Conservation (phyloP, 148 eudicot species). For the Persicaria tinctoria region DNA sequence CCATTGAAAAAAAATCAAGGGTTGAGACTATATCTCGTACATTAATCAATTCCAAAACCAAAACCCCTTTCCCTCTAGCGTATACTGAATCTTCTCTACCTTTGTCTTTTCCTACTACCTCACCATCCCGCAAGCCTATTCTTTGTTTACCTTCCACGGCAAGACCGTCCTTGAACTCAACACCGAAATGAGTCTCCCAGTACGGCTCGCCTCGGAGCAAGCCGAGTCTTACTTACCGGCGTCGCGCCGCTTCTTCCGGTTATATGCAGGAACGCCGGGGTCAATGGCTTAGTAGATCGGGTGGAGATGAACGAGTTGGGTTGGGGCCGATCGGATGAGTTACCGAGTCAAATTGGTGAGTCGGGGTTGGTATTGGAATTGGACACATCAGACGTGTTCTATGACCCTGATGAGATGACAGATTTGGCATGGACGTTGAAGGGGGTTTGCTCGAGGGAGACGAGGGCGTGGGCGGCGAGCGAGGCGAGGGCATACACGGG, state of each 20-base stretch:
- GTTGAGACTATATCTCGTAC: too few relatives aligned
- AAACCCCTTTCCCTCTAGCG: too few relatives aligned
- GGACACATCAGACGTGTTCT: not conserved
- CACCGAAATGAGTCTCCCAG: not conserved
- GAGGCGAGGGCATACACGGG: slow-evolving; percentile 21
- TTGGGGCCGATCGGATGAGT: slow-evolving; percentile 8
- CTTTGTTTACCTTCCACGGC: not conserved
- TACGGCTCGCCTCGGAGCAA: not conserved
- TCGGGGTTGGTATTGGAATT: not conserved
- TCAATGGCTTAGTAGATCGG: not conserved
- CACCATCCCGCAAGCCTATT: slow-evolving; percentile 10
- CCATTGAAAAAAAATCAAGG: too few relatives aligned
- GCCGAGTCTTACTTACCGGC: not conserved
- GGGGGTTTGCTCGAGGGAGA: slow-evolving; percentile 19
- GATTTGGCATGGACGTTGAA: slow-evolving; percentile 3
- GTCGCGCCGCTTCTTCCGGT: not conserved
- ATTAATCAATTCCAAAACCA: too few relatives aligned
- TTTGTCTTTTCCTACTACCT: slow-evolving; percentile 21
- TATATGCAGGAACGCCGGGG: not conserved
- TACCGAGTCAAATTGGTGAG: not conserved
- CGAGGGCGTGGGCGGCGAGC: slow-evolving; percentile 23
- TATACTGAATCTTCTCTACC: slow-evolving; percentile 15
- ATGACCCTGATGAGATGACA: not conserved
- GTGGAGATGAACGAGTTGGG: not conserved
- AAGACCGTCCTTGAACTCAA: slow-evolving; percentile 1